Evolutionary conservation across 306 rosid species (phyloP), one percentile per base, ranked within the genome.

Genomic region (Rosa rugosa): DNA sequence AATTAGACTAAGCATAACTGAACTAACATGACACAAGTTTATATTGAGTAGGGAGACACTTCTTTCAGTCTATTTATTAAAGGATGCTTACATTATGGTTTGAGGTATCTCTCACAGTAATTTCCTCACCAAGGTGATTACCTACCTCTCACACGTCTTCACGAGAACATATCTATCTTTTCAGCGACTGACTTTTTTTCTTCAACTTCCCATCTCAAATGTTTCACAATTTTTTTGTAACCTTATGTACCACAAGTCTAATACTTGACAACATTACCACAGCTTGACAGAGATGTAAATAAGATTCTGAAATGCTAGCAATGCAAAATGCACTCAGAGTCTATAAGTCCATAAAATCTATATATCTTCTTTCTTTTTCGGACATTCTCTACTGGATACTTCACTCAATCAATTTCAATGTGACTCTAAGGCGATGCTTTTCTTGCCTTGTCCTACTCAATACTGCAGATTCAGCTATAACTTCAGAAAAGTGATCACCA

Each of bases 401-500:
- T 44, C 51, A 20, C 10, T 9, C 27, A 68, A 68, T 72, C 23
- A 47, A 31, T 14, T 18, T 31, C 38, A 72, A 50, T 34, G 44
- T 17, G 46, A 47, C 50, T 51, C 47, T 36, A 72, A 41, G n/a
- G 18, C 12, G 49, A 72, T 72, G 66, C 65, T 53, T 17, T 17
- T 56, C 13, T 71, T 31, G 64, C 76, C 46, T 11, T 53, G 47
- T 17, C 75, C 59, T 45, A 25, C 16, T 47, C 59, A 47, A 27
- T 5, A 25, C 75, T 6, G 75, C 60, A 71, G 4, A 71, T 31
- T 47, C 75, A 71, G 63, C 18, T 70, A 70, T 25, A 27, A 27
- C 27, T 27, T 27, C 2, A 51, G 47, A 45, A 34, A 70, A 23
- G 11, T 11, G 0, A 47, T 12, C 42, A 23, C 25, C 12, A 12